Evolutionary conservation across 2,329 filamentous ascomycete species (phyloP), one percentile per base, ranked within the genome.

Genomic region (Cercospora canescens): DNA sequence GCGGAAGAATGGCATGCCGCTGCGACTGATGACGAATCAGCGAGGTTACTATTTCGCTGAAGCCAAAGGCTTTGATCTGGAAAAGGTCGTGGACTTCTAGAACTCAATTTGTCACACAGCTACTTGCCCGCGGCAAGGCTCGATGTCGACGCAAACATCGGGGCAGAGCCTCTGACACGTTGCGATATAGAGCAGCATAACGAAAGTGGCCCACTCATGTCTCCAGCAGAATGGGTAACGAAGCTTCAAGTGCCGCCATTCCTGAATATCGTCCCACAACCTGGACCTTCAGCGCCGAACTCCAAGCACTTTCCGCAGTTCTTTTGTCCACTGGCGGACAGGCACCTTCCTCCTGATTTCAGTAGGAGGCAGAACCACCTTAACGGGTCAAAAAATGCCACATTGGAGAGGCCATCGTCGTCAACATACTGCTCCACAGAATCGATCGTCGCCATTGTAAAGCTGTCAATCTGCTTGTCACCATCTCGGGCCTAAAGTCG

Each of bases 11-110:
- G 48, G 35, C 28, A 12, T 26, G 7, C 39, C 54, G 18, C 39
- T 62, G 39, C 35, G 62, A 63, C 48, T 69, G 24, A 24, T 67
- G 8, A 56, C 67, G 12, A 67, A 69, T 55, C 67, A 69, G 60
- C 58, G 62, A 60, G 62, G 62, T 4, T 69, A 63, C 50, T 65
- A 66, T 32, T 66, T 67, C 37, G 56, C 60, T 52, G 60, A 64
- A 39, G 65, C 65, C 11, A 24, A 48, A 21, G 56, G 45, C 16
- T 67, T 64, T 32, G 52, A 58, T 12, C 30, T 3, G 32, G 65
- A 39, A n/a, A 67, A 62, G 28, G 56, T 64, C 6, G 39, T 66
- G 14, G 60, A 60, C 41, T 28, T 55, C 16, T 55, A 34, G 50
- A 30, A 55, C 3, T n/a, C 52, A 21, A 6, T 7, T 26, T 24